Conservation (phyloP, 768 basidiomycete species). For the Strobilomyces confusus region DNA sequence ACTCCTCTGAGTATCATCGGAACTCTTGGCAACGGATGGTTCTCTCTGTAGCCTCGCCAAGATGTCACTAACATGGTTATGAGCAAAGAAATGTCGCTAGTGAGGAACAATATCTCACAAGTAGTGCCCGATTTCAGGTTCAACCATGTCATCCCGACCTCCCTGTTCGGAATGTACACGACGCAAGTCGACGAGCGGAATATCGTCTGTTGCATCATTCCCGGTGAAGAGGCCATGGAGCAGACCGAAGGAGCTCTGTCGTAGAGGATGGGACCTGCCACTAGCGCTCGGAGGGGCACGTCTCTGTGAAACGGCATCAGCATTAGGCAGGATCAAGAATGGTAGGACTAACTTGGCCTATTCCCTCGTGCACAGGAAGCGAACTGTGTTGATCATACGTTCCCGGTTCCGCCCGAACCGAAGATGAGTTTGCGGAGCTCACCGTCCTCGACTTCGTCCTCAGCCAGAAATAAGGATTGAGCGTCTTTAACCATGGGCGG, state of each 20-base stretch:
- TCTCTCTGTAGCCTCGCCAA: constrained; percentile 55
- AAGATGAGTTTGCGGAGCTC: constrained; percentile 66
- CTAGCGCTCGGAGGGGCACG: constrained; percentile 13
- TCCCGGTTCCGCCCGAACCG: constrained; percentile 74
- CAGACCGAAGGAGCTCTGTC: constrained; percentile 53
- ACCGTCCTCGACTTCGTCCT: constrained; percentile 68
- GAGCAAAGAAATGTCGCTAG: constrained; percentile 2
- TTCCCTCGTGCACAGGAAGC: constrained; percentile 33
- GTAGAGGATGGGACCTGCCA: constrained; percentile 46
- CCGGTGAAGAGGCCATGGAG: constrained; percentile 69
- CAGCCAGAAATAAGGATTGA: constrained; percentile 90
- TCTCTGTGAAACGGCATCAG: constrained; percentile 20
- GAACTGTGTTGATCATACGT: constrained; percentile 60
- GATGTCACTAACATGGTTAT: constrained; percentile 51
- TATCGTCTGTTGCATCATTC: constrained; percentile 44
- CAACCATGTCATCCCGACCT: constrained; percentile 28
- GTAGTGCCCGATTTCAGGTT: constrained; percentile 69
- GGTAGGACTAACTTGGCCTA: constrained; percentile 27
- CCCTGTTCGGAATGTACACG: constrained; percentile 31
- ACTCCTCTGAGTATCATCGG: constrained; percentile 60
- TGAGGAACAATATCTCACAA: constrained; percentile 46
- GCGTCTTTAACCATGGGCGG: constrained; percentile 58
- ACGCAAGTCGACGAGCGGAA: constrained; percentile 57
- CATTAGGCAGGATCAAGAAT: background rate
- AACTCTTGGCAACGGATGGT: constrained; percentile 39